A percentile compares a stretch with the other conserved stretches of the same genome.
These are phyloP conservation scores for Trametes punicea DNA, from an alignment of 768 basidiomycete species.

Conservation along the genomic window DNA sequence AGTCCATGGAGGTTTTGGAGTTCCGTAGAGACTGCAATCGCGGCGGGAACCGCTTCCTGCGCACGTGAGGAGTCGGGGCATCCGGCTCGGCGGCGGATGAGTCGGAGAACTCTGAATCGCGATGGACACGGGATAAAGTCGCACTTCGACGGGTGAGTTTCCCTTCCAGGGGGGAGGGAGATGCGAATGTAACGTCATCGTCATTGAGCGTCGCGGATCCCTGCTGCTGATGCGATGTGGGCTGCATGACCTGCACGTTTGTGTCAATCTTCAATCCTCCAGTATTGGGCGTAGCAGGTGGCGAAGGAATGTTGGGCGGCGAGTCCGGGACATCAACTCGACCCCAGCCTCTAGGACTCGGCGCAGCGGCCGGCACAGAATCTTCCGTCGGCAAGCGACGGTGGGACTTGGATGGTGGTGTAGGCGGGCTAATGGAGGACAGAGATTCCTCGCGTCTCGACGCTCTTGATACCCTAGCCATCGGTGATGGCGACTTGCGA, in stretches of 20 bases:
- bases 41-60: constrained; percentile 48
- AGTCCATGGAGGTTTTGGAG: constrained; percentile 19
- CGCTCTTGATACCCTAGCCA: constrained; percentile 49
- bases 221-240: constrained; percentile 29
- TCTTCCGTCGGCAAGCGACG: constrained; percentile 22
- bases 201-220: constrained; percentile 33
- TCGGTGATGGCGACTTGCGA: constrained; percentile 66
- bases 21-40: constrained; percentile 47
- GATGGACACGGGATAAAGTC: constrained; percentile 19
- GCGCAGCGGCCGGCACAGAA: constrained; percentile 3
- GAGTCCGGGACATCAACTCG: constrained; percentile 37
- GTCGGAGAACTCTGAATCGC: constrained; percentile 45
- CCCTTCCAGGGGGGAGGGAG: background rate
- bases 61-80: constrained; percentile 42
- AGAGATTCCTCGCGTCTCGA: constrained; percentile 36
- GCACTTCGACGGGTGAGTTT: constrained; percentile 14
- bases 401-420: constrained; percentile 11
- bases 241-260: constrained; percentile 30
- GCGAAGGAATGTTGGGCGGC: constrained; percentile 36
- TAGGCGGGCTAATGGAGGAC: constrained; percentile 41
- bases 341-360: constrained; percentile 31
- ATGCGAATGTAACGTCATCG: constrained; percentile 28
- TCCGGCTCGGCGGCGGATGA: constrained; percentile 41
- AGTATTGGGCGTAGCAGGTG: constrained; percentile 39
- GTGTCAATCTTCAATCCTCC: constrained; percentile 15